Conservation (phyloP, 208 protist genomes). For the Leishmania martiniquensis region DNA sequence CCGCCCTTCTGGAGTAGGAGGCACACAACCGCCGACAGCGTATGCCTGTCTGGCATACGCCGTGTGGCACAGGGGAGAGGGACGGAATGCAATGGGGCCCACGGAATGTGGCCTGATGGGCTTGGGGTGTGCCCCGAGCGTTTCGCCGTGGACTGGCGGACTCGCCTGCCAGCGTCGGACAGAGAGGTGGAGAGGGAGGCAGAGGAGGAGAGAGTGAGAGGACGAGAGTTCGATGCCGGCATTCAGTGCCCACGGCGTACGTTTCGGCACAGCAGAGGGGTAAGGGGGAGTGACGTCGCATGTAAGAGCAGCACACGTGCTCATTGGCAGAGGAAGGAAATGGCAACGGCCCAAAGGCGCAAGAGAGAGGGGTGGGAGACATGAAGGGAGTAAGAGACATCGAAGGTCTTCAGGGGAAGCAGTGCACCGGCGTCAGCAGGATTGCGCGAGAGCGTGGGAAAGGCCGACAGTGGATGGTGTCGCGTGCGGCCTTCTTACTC, state of each 20-base stretch:
- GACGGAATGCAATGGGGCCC: too few relatives aligned
- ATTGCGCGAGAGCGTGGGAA: background rate
- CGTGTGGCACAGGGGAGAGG: too few relatives aligned
- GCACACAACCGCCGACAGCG: too few relatives aligned
- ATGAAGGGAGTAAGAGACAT: background rate
- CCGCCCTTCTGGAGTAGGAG: too few relatives aligned
- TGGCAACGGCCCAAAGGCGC: too few relatives aligned
- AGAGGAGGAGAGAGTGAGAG: background rate
- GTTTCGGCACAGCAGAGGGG: too few relatives aligned
- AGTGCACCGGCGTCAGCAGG: background rate
- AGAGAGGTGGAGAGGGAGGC: background rate
- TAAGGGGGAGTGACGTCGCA: too few relatives aligned
- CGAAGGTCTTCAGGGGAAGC: background rate
- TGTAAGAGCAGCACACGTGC: background rate
- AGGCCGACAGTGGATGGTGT: background rate
- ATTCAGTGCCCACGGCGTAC: too few relatives aligned
- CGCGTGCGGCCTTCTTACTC: background rate
- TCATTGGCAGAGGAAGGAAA: background rate
- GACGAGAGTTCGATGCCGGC: too few relatives aligned
- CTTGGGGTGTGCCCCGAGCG: too few relatives aligned
- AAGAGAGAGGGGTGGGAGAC: background rate
- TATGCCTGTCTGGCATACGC: too few relatives aligned
- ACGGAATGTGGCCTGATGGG: too few relatives aligned
- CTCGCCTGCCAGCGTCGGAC: background rate
- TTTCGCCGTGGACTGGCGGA: background rate